A percentile compares a stretch with the other conserved stretches of the same genome.
Conservation (phyloP, 2,329 filamentous ascomycete genomes). For the Penicillium hesseltinei region DNA sequence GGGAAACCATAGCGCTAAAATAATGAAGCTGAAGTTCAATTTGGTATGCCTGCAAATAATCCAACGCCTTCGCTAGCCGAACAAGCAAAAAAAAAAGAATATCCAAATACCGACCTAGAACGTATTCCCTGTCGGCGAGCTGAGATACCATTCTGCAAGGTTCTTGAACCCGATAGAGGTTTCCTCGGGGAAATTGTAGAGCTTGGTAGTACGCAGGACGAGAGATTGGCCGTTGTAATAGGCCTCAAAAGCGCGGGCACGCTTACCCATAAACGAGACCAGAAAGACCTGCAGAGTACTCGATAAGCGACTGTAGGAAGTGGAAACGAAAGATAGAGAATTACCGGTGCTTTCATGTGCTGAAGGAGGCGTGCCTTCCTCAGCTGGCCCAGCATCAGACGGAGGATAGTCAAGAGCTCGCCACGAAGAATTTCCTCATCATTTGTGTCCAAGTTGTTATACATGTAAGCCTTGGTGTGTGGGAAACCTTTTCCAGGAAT, state of each 20-base stretch:
- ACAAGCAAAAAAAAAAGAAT: neutral
- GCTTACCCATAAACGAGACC: neutral
- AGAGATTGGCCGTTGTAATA: neutral
- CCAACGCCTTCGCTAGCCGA: neutral
- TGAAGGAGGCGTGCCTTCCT: neutral
- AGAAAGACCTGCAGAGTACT: neutral
- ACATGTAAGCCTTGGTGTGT: neutral
- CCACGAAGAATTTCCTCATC: neutral
- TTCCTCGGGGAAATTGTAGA: neutral
- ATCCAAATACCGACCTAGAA: too few species aligned
- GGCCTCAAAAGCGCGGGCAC: neutral
- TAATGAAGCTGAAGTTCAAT: neutral
- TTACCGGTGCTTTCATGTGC: neutral
- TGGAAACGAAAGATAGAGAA: neutral
- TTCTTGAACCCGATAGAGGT: neutral
- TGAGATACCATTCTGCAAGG: neutral
- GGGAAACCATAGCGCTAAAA: neutral
- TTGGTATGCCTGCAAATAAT: neutral
- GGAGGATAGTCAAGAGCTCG: neutral
- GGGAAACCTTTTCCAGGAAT: neutral
- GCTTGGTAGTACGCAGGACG: neutral
- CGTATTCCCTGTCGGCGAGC: neutral
- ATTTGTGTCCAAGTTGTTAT: accelerated
- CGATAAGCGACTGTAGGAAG: neutral
- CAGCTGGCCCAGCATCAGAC: neutral